Base-by-base conservation (phyloP, 768 basidiomycete species). In the Trametes elegans region DNA sequence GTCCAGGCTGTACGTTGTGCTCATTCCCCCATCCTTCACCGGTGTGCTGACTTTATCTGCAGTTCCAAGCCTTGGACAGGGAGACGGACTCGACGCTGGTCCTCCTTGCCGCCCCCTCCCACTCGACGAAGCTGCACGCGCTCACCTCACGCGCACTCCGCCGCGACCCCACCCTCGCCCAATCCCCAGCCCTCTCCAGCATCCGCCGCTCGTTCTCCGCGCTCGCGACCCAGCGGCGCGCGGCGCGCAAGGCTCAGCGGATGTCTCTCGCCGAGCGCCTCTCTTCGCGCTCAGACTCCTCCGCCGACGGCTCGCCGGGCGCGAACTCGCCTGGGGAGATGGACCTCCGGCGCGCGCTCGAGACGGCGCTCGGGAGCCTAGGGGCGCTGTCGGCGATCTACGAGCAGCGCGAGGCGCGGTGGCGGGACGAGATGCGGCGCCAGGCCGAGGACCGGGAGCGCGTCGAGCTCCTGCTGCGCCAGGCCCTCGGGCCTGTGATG, bases 51-150 rank as follows among this genome's bases (percentile, higher is more conserved):
- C 34, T 6, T 26, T 21, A 7, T 7, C 8, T 24, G 13, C 24
- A 92, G 89, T 87, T 92, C 76, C 85, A 88, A 71, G 78, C 78
- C 28, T 71, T 92, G 27, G 89, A 91, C 70, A 78, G 87, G 39
- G 87, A 90, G 68, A 92, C 90, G 3, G 90, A 91, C 60, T 77
- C 88, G 9, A 90, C 87, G 0, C 78, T 92, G 73, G 70, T 91
- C 23, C 70, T 92, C 0, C 71, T 92, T 23, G 88, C 88, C 4
- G 79, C 88, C 0, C 90, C 89, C 0, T 82, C 88, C 2, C 88
- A 91, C 64, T 76, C 83, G 11, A 82, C 79, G 14, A 87, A 85
- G 61, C 64, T 88, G 6, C 80, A 88, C 59, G 66, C 80, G 3
- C 67, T 88, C 23, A 81, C 79, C 3, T 90, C 88, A 23, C 82